Evolutionary conservation across 2,329 filamentous ascomycete species (phyloP).

Genomic region (Sporothrix brasiliensis): DNA sequence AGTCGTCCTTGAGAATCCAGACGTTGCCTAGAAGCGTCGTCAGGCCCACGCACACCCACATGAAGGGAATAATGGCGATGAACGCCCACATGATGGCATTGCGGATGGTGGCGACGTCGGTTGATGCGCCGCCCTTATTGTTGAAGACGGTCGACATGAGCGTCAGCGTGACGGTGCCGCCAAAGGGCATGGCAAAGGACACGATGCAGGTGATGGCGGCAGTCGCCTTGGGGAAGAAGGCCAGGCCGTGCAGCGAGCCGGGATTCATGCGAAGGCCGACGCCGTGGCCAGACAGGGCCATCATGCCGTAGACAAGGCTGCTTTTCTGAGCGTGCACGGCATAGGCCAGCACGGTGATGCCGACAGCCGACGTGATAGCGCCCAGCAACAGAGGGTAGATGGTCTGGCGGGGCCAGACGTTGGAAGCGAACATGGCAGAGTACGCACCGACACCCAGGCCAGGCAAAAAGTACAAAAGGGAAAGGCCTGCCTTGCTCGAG

Average conservation of each 20-base stretch:
- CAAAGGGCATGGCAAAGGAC: conserved; percentile 63
- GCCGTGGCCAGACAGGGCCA: conserved; percentile 64
- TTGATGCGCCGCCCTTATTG: conserved; percentile 46
- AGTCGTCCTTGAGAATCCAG: conserved; percentile 37
- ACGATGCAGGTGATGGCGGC: conserved; percentile 63
- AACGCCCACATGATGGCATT: conserved; percentile 65
- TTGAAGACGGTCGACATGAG: conserved; percentile 72
- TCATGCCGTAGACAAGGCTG: conserved; percentile 61
- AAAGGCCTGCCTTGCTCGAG: conserved; percentile 47
- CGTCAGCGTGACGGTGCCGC: conserved; percentile 66
- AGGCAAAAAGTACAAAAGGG: conserved; percentile 64
- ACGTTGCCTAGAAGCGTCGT: conserved; percentile 40
- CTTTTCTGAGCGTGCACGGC: conserved; percentile 18
- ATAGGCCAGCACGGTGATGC: conserved; percentile 60
- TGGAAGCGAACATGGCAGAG: conserved; percentile 61
- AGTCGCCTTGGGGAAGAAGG: conserved; percentile 60
- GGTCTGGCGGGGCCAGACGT: conserved; percentile 64
- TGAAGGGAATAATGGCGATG: conserved; percentile 61
- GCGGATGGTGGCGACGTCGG: conserved; percentile 26
- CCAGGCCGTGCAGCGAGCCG: conserved; percentile 63
- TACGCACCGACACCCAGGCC: conserved; percentile 64
- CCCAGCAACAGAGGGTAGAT: conserved; percentile 61
- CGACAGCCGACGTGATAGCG: conserved; percentile 58
- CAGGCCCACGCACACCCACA: conserved; percentile 44
- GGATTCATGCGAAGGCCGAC: conserved; percentile 66